These are phyloP conservation scores for Saccharomyces hybrid DNA, from an alignment of 1,139 yeast species.

Conservation along the genomic window DNA sequence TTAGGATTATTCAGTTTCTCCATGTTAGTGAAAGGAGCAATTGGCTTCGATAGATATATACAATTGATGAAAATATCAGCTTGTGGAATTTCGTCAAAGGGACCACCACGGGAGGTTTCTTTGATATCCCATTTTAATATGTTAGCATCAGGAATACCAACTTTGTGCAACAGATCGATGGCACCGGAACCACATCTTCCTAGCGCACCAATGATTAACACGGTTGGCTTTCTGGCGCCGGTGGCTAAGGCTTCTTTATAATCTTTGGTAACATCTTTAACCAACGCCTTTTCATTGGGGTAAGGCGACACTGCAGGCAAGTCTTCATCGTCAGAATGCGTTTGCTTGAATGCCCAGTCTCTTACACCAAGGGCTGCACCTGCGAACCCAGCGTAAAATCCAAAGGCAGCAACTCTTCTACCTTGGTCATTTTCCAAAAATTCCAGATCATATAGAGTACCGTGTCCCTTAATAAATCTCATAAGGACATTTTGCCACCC, in stretches of 20 bases:
- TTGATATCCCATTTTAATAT: slow-evolving; percentile 92
- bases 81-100: slow-evolving; percentile 80
- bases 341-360: slow-evolving; percentile 91
- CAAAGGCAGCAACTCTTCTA: slow-evolving; percentile 98
- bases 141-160: slow-evolving; percentile 81
- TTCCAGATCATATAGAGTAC: slow-evolving; percentile 86
- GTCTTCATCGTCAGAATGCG: slow-evolving; percentile 56
- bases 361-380: slow-evolving; percentile 95
- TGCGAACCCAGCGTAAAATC: slow-evolving; percentile 97
- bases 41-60: slow-evolving; percentile 87
- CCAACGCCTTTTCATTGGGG: slow-evolving; percentile 67
- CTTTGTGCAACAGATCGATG: slow-evolving; percentile 67
- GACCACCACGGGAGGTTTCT: slow-evolving; percentile 96
- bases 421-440: slow-evolving; percentile 91
- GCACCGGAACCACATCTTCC: slow-evolving; percentile 99
- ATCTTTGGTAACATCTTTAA: slow-evolving; percentile 59
- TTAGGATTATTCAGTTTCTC: slow-evolving; percentile 52
- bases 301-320: slow-evolving; percentile 75
- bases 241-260: slow-evolving; percentile 51
- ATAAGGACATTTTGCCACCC: slow-evolving; percentile 92
- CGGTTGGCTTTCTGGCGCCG: slow-evolving; percentile 66
- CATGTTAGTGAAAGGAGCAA: slow-evolving; percentile 78
- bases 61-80: slow-evolving; percentile 92
- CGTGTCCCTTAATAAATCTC: slow-evolving; percentile 88
- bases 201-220: slow-evolving; percentile 88